A percentile compares a stretch with the other conserved stretches of the same genome.
Conservation (phyloP, 371 early-diverging fungal species). For the Mucor piriformis region DNA sequence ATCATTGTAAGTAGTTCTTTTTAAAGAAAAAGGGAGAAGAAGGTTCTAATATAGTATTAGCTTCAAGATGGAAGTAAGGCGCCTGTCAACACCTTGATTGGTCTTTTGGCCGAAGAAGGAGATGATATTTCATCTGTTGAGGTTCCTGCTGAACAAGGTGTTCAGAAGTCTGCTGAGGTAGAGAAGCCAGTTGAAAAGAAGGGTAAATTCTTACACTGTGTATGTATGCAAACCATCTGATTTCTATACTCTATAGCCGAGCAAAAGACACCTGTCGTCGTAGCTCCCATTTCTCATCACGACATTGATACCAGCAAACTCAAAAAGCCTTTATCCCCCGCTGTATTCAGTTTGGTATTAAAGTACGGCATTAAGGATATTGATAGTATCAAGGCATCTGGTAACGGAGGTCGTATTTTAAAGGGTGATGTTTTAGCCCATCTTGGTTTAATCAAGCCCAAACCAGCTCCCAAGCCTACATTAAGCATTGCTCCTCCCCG, state of each 20-base stretch:
- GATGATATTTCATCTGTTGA: constrained; percentile 83
- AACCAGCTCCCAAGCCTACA: constrained; percentile 53
- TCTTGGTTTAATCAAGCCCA: constrained; percentile 60
- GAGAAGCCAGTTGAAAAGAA: constrained; percentile 8
- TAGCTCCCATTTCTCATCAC: constrained; percentile 43
- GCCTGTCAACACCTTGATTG: constrained; percentile 74
- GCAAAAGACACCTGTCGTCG: too few species aligned
- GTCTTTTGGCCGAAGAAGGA: constrained; percentile 87
- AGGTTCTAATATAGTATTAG: constrained; percentile 30
- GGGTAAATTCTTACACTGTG: too few species aligned
- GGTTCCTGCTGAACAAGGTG: constrained; percentile 40
- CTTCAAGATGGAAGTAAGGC: constrained; percentile 64
- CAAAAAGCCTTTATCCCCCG: constrained; percentile 68
- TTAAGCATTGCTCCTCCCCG: constrained; percentile 50
- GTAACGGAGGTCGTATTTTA: constrained; percentile 88
- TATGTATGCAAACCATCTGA: too few species aligned
- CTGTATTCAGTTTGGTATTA: constrained; percentile 64
- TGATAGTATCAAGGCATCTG: constrained; percentile 67
- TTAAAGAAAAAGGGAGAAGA: background rate
- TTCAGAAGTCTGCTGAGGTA: background rate
- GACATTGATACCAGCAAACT: constrained; percentile 49
- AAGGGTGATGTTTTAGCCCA: constrained; percentile 89
- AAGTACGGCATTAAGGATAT: constrained; percentile 67
- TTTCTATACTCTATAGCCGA: too few species aligned
- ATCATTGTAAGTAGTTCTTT: constrained; percentile 73